Evolutionary conservation across 148 eudicot species (phyloP).

Genomic region (Rhododendron simsii): DNA sequence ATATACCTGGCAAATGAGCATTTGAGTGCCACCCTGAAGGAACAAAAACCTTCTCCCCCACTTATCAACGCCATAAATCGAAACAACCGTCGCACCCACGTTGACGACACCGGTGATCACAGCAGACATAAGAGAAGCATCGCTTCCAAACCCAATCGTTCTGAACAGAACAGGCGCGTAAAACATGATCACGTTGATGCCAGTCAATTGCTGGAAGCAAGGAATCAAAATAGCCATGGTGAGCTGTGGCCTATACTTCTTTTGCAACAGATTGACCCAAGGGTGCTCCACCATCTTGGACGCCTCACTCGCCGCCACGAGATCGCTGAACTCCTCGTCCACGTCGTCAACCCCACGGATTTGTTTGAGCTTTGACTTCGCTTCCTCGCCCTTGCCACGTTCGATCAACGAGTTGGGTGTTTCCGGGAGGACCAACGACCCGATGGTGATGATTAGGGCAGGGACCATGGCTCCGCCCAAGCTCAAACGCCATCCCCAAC

Average conservation of each 20-base stretch:
- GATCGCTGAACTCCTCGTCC: constrained; percentile 30
- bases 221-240: constrained; percentile 37
- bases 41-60: constrained; percentile 31
- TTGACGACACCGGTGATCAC: constrained; percentile 33
- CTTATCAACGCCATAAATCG: constrained; percentile 30
- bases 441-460: constrained; percentile 29
- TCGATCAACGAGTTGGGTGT: constrained; percentile 44
- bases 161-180: constrained; percentile 41
- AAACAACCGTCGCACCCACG: constrained; percentile 19
- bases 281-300: constrained; percentile 29
- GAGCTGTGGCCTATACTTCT: constrained; percentile 35
- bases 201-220: constrained; percentile 38
- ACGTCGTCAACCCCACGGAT: constrained; percentile 30
- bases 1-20: constrained; percentile 25
- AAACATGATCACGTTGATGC: constrained; percentile 41
- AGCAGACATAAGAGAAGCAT: constrained; percentile 32
- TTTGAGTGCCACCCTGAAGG: constrained; percentile 29
- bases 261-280: constrained; percentile 20
- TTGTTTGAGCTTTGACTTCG: constrained; percentile 14
- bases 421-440: constrained; percentile 36
- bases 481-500: constrained; percentile 44
- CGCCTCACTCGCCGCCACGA: constrained; percentile 24
- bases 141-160: constrained; percentile 27
- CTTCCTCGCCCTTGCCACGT: constrained; percentile 9
- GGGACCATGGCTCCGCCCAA: constrained; percentile 42